phyloP scores from a whole-genome alignment of 495 filamentous ascomycete species.

The Tuber indicum region DNA sequence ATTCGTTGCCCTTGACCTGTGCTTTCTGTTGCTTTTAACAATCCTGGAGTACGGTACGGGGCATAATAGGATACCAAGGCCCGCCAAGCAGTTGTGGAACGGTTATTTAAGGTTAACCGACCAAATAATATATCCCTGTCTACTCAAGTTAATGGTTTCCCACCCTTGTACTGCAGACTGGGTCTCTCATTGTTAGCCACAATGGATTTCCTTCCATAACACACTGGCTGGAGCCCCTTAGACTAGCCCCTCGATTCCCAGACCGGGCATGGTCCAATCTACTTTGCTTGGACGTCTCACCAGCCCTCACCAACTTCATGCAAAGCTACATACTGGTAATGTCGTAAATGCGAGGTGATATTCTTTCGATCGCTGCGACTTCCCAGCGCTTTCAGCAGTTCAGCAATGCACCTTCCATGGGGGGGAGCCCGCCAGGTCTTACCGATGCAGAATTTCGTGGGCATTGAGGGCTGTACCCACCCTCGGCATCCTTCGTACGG shows the following conservation, averaged over 20 bases:
- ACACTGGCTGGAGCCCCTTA: not conserved
- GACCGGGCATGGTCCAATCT: not conserved
- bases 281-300: not conserved
- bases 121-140: too few species aligned
- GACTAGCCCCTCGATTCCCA: not conserved
- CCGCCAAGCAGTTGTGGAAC: too few species aligned
- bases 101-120: too few species aligned
- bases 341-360: not conserved
- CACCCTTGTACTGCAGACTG: not conserved
- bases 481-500: not conserved
- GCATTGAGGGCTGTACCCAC: not conserved
- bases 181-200: not conserved
- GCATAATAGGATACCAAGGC: too few species aligned
- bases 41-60: not conserved
- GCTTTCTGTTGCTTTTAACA: not conserved
- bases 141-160: too few species aligned
- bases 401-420: not conserved
- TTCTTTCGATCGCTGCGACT: not conserved
- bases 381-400: not conserved
- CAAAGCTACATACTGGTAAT: not conserved
- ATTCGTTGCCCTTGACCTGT: not conserved
- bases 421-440: not conserved
- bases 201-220: not conserved
- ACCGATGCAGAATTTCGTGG: not conserved
- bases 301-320: not conserved